Conservation (phyloP, 208 protist species). For the Blastocrithidia nonstop region DNA sequence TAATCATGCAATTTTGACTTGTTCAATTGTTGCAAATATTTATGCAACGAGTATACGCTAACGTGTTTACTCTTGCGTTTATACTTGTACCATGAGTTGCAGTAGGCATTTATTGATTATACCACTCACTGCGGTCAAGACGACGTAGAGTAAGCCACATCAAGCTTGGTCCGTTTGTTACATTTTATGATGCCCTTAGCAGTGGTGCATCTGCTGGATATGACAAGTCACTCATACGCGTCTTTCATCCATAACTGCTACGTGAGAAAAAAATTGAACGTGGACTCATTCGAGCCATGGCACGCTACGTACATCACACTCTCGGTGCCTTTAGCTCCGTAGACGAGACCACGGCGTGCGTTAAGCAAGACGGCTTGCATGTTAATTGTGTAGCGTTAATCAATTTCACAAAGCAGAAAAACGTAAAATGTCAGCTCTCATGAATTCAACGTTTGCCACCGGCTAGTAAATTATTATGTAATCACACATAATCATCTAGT, state of each 20-base stretch:
- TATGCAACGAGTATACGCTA: no score
- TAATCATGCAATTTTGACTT: no score
- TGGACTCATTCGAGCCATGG: constrained; percentile 64
- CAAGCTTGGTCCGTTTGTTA: no score
- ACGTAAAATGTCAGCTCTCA: constrained; percentile 50
- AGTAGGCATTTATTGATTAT: no score
- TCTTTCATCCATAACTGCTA: constrained; percentile 62
- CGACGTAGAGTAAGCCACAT: no score
- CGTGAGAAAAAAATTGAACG: constrained; percentile 27
- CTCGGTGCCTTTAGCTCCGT: constrained; percentile 40
- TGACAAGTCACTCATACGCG: constrained; percentile 46
- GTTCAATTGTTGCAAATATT: no score
- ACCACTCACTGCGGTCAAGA: no score
- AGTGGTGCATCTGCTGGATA: constrained; percentile 45
- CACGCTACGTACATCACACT: constrained; percentile 33
- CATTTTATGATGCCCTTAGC: constrained; percentile 55
- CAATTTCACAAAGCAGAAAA: constrained; percentile 45
- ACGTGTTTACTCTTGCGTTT: no score
- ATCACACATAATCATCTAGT: constrained; percentile 11
- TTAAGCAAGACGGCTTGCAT: constrained; percentile 24
- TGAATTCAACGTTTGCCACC: constrained; percentile 26
- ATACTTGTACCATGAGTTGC: no score
- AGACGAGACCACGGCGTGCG: constrained; percentile 22
- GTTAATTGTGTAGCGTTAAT: constrained; percentile 63
- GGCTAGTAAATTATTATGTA: no score